Conservation (phyloP, 176 grass and related monocot genomes). For the Carex scoparia region DNA sequence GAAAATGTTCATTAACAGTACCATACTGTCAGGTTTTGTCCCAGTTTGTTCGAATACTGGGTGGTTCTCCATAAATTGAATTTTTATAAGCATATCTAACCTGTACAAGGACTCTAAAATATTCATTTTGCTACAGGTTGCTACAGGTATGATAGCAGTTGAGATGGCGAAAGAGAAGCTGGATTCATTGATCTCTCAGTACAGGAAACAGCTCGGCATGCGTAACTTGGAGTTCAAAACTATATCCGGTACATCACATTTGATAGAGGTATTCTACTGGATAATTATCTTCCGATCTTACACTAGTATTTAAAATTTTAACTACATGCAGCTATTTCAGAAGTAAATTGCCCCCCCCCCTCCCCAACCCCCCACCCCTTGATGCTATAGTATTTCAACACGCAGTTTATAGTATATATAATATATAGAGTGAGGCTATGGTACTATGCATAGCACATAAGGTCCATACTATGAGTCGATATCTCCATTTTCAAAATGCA, state of each 20-base stretch:
- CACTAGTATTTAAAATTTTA: constrained; percentile 18
- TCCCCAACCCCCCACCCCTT: no score
- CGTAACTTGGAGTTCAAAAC: constrained; percentile 82
- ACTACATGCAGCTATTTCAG: constrained; percentile 18
- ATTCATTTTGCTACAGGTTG: constrained; percentile 37
- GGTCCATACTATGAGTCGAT: no score
- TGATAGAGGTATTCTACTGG: constrained; percentile 67
- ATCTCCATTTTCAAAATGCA: no score
- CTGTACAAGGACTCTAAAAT: background rate
- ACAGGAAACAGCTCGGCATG: constrained; percentile 61
- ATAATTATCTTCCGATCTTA: background rate
- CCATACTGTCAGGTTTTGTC: background rate
- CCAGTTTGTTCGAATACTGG: constrained; percentile 7
- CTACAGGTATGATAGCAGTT: constrained; percentile 48
- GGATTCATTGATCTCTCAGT: constrained; percentile 61
- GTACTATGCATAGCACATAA: no score
- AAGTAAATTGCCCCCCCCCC: background rate
- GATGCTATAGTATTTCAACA: background rate
- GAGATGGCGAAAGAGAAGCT: constrained; percentile 62
- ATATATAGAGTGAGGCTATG: no score
- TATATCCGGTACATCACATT: constrained; percentile 61
- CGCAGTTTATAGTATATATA: background rate
- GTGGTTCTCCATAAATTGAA: background rate
- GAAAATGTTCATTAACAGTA: background rate
- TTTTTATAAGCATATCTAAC: background rate